phyloP scores from a whole-genome alignment of 2,329 filamentous ascomycete genomes.

The Lecanicillium sp. region DNA sequence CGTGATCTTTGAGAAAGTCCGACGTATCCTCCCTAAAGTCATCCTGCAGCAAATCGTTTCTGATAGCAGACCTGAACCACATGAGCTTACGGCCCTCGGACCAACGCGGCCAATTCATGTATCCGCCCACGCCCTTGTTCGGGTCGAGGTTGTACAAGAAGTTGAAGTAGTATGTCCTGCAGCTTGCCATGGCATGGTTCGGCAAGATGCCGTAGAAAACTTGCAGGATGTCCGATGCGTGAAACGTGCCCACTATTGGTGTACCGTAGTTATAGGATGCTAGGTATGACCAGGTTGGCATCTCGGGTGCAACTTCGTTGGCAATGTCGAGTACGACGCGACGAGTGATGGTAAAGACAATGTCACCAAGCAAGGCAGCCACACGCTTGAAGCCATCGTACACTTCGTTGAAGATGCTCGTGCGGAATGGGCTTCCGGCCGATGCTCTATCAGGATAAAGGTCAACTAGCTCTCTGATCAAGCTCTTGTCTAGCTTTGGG shows the following conservation, averaged over 20 bases:
- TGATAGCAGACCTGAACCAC: conserved; percentile 29
- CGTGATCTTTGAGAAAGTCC: too few relatives aligned
- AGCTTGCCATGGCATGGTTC: conserved; percentile 51
- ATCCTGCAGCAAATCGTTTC: conserved; percentile 24
- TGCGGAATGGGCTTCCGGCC: conserved; percentile 64
- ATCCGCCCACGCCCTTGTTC: conserved; percentile 42
- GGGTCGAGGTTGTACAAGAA: conserved; percentile 66
- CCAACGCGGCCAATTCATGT: conserved; percentile 29
- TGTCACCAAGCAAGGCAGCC: conserved; percentile 66
- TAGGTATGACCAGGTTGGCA: conserved; percentile 69
- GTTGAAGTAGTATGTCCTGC: conserved; percentile 62
- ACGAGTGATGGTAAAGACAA: conserved; percentile 65
- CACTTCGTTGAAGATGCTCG: conserved; percentile 57
- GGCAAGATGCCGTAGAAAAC: conserved; percentile 58
- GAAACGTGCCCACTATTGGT: conserved; percentile 68
- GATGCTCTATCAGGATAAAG: conserved; percentile 51
- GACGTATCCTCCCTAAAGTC: conserved; percentile 24
- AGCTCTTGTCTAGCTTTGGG: conserved; percentile 37
- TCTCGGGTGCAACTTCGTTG: conserved; percentile 38
- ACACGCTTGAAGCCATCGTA: conserved; percentile 73
- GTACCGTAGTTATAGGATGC: conserved; percentile 63
- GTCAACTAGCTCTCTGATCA: conserved; percentile 48
- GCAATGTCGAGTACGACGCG: conserved; percentile 51
- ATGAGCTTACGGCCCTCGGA: conserved; percentile 36
- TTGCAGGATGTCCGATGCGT: conserved; percentile 60